A percentile compares a stretch with the other conserved stretches of the same genome.
Evolutionary conservation across 2,329 filamentous ascomycete genomes (phyloP).

Genomic region (Monilinia vaccinii-corymbosi): DNA sequence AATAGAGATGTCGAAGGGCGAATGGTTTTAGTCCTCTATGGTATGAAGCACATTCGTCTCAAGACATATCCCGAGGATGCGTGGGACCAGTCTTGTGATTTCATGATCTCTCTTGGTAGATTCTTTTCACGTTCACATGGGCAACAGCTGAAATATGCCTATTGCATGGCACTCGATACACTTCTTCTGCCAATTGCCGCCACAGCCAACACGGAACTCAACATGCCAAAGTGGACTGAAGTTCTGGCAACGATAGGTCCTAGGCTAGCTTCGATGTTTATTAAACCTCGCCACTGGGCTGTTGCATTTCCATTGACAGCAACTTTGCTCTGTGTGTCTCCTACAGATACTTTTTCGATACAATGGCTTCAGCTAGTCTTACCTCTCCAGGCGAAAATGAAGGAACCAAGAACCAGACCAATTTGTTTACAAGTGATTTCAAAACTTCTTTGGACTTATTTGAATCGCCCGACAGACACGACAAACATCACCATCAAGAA

Average conservation of each 20-base stretch:
- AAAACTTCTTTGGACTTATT: conserved; percentile 85
- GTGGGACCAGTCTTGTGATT: conserved; percentile 84
- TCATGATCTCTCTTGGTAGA: conserved; percentile 70
- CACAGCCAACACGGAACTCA: conserved; percentile 67
- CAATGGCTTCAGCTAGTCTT: conserved; percentile 82
- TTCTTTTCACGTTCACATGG: conserved; percentile 82
- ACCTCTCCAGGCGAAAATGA: conserved; percentile 69
- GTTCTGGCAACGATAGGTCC: conserved; percentile 72
- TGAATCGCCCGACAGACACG: conserved; percentile 74
- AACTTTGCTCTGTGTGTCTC: conserved; percentile 79
- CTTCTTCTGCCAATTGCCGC: conserved; percentile 81
- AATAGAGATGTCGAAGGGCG: conserved; percentile 67
- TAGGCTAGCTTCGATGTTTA: conserved; percentile 72
- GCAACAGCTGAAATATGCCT: conserved; percentile 83
- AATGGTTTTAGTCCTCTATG: conserved; percentile 77
- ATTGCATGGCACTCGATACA: conserved; percentile 84
- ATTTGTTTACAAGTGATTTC: conserved; percentile 84
- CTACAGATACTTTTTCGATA: conserved; percentile 69
- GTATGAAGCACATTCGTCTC: conserved; percentile 83
- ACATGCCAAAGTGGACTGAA: conserved; percentile 75
- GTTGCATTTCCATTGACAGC: conserved; percentile 82
- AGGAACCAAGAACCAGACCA: conserved; percentile 70
- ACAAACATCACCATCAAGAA: conserved; percentile 61
- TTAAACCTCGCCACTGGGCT: conserved; percentile 87
- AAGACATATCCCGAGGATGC: conserved; percentile 62